Evolutionary conservation across 2,329 filamentous ascomycete genomes (phyloP), one percentile per base, ranked within the genome.

Genomic region (Aureobasidium pullulans): DNA sequence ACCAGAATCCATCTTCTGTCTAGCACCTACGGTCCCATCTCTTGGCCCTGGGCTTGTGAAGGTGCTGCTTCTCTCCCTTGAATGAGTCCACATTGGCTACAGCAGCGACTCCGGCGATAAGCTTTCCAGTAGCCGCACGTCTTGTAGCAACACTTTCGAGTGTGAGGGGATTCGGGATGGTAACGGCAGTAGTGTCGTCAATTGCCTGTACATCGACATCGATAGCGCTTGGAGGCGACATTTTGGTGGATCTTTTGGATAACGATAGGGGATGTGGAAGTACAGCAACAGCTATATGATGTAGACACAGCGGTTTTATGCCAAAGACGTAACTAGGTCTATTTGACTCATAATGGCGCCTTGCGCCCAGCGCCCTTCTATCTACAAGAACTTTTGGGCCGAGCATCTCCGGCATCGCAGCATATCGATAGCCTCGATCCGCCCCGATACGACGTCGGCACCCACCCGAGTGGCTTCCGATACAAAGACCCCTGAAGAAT

Each of bases 21-120:
- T 32, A 13, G 19, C 47, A 84, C 89, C 77, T 77, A 95, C 90
- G 82, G 69, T 96, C 89, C 87, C 89, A 96, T 72, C 85, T 78
- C 72, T 87, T 90, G 3, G 93, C 88, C 69, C 85, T 86, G 4
- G 89, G 88, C 70, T 93, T 92, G 64, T 77, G 72, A 32, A 73
- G 68, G 70, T 84, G 75, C 63, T 74, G 85, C 58, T 84, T 80
- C 40, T 66, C 61, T 56, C 84, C 84, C 75, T 94, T 94, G 75
- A 95, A 96, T 78, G 88, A 85, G 67, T 92, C 87, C 72, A 89
- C 89, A 72, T 87, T 86, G 2, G 88, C 86, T 53, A 82, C 81
- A 9, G 90, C 89, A 34, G 92, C 93, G 48, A 90, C 82, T 39
- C 88, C 88, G 16, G 86, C 89, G 63, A 88, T 79, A 40, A 94